phyloP scores from a whole-genome alignment of 2,329 filamentous ascomycete species.

The Scytalidium lignicola region DNA sequence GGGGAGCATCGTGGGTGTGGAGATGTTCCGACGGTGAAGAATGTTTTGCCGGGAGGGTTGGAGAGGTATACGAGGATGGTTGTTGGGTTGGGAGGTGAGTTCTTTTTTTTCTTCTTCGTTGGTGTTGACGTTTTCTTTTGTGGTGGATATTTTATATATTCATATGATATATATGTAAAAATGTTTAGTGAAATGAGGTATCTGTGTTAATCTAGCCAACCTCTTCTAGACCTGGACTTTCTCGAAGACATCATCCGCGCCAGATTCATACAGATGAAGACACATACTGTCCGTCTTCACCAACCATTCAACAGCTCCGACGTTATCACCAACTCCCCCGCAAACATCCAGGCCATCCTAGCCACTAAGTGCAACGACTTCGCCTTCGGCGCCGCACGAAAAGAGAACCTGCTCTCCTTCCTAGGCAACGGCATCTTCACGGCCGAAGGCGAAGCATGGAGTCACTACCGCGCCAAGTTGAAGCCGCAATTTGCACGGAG shows the following conservation, averaged over 20 bases:
- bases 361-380: constrained; percentile 31
- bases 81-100: constrained; percentile 11
- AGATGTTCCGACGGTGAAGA: constrained; percentile 8
- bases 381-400: constrained; percentile 27
- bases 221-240: constrained; percentile 13
- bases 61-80: constrained; percentile 12
- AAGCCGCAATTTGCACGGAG: constrained; percentile 31
- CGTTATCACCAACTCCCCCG: constrained; percentile 36
- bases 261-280: constrained; percentile 8
- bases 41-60: constrained; percentile 13
- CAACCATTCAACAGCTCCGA: constrained; percentile 26
- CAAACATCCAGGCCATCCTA: constrained; percentile 27
- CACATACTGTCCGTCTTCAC: constrained; percentile 10
- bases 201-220: constrained; percentile 2
- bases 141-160: background rate
- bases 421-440: constrained; percentile 36
- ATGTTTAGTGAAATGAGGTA: background rate
- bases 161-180: background rate
- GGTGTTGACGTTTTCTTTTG: background rate
- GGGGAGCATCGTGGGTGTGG: constrained; percentile 16
- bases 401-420: constrained; percentile 21
- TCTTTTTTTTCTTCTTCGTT: background rate
- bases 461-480: constrained; percentile 31
- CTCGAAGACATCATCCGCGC: constrained; percentile 16
- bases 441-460: constrained; percentile 32